phyloP scores from a whole-genome alignment of 2,329 filamentous ascomycete genomes.

The Aspergillus niger region DNA sequence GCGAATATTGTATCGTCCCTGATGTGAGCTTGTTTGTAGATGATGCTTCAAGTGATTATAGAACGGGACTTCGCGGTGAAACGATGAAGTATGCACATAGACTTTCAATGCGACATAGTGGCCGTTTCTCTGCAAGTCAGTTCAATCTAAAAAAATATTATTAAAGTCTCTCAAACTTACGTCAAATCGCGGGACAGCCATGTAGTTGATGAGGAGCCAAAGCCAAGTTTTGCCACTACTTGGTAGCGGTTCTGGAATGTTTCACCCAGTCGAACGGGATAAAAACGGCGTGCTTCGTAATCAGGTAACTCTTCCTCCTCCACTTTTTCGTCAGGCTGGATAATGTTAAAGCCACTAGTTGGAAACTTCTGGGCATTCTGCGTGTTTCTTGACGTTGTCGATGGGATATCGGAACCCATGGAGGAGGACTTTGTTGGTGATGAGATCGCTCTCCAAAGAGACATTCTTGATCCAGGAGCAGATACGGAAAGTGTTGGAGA shows the following conservation, averaged over 20 bases:
- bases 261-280: conserved; percentile 29
- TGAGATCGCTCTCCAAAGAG: too few relatives aligned
- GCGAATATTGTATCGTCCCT: conserved; percentile 31
- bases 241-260: conserved; percentile 30
- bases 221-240: conserved; percentile 33
- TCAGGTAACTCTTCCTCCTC: conserved; percentile 30
- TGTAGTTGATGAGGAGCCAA: conserved; percentile 31
- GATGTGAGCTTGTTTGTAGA: conserved; percentile 22
- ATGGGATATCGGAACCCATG: too few relatives aligned
- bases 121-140: conserved; percentile 19
- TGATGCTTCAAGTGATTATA: conserved; percentile 28
- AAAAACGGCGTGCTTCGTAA: conserved; percentile 28
- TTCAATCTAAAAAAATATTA: neutral
- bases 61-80: conserved; percentile 30
- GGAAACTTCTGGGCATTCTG: neutral
- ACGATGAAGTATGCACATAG: conserved; percentile 25
- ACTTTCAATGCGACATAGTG: conserved; percentile 29
- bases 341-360: neutral
- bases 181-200: conserved; percentile 32
- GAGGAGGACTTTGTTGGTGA: too few relatives aligned
- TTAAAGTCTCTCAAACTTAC: conserved; percentile 10
- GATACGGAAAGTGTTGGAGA: too few relatives aligned
- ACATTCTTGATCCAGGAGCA: too few relatives aligned
- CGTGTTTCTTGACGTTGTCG: too few relatives aligned
- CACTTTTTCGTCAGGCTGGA: conserved; percentile 10